Conservation (phyloP, 2,329 filamentous ascomycete genomes). For the Hymenotorrendiella dingleyae region DNA sequence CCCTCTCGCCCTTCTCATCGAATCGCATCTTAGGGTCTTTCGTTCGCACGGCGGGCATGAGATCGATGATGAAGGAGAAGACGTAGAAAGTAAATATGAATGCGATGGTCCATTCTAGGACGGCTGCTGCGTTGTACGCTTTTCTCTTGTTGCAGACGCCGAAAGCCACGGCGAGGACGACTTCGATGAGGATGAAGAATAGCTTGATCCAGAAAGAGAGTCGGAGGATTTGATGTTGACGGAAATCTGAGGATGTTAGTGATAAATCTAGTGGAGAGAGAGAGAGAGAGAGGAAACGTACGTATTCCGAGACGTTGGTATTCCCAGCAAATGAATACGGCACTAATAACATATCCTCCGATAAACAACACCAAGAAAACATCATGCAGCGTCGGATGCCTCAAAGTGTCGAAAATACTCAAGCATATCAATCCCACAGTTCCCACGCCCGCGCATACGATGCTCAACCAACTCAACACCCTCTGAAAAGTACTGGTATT, state of each 20-base stretch:
- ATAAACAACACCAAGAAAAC: constrained; percentile 80
- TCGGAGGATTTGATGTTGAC: constrained; percentile 66
- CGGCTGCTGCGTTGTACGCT: constrained; percentile 60
- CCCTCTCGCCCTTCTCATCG: background rate
- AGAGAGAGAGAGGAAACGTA: constrained; percentile 32
- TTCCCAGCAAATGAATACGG: constrained; percentile 84
- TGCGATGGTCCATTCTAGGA: constrained; percentile 74
- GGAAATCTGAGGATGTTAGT: constrained; percentile 50
- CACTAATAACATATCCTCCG: constrained; percentile 75
- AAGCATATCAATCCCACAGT: constrained; percentile 76
- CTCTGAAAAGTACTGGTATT: constrained; percentile 63
- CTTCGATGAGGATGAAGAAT: constrained; percentile 73
- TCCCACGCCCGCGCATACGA: constrained; percentile 66
- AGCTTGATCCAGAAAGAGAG: constrained; percentile 86
- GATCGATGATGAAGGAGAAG: constrained; percentile 79
- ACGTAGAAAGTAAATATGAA: constrained; percentile 86
- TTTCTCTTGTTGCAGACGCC: constrained; percentile 46
- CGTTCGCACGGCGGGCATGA: constrained; percentile 58
- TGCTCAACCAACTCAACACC: constrained; percentile 53
- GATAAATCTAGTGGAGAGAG: background rate
- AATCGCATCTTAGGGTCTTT: constrained; percentile 14
- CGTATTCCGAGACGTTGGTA: constrained; percentile 79
- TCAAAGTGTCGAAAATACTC: constrained; percentile 77
- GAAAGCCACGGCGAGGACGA: constrained; percentile 70
- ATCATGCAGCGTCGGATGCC: constrained; percentile 62